A percentile compares a stretch with the other conserved stretches of the same genome.
These are phyloP conservation scores for Aspergillus eucalypticola DNA, from an alignment of 2,329 filamentous ascomycete genomes.

Conservation along the genomic window DNA sequence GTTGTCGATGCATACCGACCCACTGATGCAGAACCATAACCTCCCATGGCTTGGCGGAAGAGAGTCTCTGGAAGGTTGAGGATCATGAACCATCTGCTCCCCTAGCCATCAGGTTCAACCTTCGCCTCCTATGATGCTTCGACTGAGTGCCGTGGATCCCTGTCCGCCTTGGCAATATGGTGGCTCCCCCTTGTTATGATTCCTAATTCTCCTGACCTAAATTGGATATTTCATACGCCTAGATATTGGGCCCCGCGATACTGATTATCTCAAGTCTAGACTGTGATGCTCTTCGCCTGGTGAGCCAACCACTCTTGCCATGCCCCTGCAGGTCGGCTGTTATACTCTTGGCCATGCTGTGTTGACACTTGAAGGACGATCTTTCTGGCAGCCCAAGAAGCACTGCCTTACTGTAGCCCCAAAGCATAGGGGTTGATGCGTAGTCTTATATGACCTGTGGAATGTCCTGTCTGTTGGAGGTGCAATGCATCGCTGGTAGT, in stretches of 20 bases:
- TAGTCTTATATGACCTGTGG: neutral
- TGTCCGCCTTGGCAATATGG: slow-evolving; percentile 6
- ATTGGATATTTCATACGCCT: slow-evolving; percentile 1
- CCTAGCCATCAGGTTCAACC: slow-evolving; percentile 25
- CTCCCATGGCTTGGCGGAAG: slow-evolving; percentile 19
- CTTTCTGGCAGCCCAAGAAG: slow-evolving; percentile 7
- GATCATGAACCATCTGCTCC: slow-evolving; percentile 19
- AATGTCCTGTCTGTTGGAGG: neutral
- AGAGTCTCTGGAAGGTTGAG: slow-evolving; percentile 6
- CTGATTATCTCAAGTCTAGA: slow-evolving; percentile 6
- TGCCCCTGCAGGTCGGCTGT: neutral
- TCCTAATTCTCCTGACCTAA: slow-evolving; percentile 12
- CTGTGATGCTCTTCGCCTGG: slow-evolving; percentile 3
- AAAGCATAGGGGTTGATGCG: neutral
- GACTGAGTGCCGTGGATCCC: slow-evolving; percentile 9
- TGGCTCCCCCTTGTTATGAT: slow-evolving; percentile 17
- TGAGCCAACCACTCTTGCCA: slow-evolving; percentile 16
- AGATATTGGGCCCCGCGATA: slow-evolving; percentile 8
- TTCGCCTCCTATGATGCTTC: slow-evolving; percentile 5
- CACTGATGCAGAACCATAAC: slow-evolving; percentile 1
- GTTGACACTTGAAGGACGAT: slow-evolving; percentile 1
- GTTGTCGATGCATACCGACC: slow-evolving; percentile 5
- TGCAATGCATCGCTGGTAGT: neutral
- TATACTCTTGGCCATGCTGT: slow-evolving; percentile 13
- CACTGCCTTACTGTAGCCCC: neutral